phyloP scores from a whole-genome alignment of 1,139 yeast species.

The Yamadazyma membranifaciens region DNA sequence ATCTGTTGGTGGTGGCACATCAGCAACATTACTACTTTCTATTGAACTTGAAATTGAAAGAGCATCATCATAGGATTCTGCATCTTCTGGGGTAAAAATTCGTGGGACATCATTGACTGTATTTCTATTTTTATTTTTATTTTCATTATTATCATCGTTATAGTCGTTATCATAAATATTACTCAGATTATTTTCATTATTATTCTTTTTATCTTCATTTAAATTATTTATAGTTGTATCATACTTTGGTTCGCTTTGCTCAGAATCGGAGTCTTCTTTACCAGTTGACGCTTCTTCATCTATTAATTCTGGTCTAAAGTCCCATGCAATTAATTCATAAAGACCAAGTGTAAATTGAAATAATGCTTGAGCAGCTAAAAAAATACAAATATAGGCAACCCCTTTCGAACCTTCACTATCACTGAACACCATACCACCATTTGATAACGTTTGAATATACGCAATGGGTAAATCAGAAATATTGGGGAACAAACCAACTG shows the following conservation, averaged over 20 bases:
- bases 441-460: slow-evolving; percentile 74
- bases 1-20: slow-evolving; percentile 15
- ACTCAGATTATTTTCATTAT: slow-evolving; percentile 6
- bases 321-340: slow-evolving; percentile 66
- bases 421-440: slow-evolving; percentile 58
- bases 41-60: slow-evolving; percentile 19
- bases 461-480: slow-evolving; percentile 89
- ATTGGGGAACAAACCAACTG: slow-evolving; percentile 64
- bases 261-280: slow-evolving; percentile 3
- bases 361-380: slow-evolving; percentile 67
- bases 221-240: too few relatives aligned
- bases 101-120: slow-evolving; percentile 2
- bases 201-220: too few relatives aligned
- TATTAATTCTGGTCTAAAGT: slow-evolving; percentile 44
- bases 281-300: slow-evolving; percentile 12
- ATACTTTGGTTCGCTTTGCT: neutral
- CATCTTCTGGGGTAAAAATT: slow-evolving; percentile 10
- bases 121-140: neutral
- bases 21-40: slow-evolving; percentile 9
- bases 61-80: slow-evolving; percentile 19
- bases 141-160: neutral
- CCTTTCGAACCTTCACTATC: slow-evolving; percentile 67
- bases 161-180: neutral
- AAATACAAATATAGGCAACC: slow-evolving; percentile 82
- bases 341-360: slow-evolving; percentile 78